Evolutionary conservation across 257 asterid genomes (phyloP).

Genomic region (Primulina eburnea): DNA sequence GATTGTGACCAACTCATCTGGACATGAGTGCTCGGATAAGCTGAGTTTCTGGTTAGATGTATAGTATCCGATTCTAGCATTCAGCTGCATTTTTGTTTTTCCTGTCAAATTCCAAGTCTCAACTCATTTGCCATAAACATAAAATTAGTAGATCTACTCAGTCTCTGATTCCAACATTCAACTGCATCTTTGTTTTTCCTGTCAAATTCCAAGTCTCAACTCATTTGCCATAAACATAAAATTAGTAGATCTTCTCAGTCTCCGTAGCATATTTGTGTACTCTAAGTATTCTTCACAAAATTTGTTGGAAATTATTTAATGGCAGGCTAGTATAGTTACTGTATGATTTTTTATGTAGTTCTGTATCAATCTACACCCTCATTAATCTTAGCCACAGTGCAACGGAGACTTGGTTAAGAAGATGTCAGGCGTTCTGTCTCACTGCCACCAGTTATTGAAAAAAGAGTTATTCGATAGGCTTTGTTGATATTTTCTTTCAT

Average conservation of each 20-base stretch:
- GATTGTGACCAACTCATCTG: not conserved
- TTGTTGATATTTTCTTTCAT: too few species aligned
- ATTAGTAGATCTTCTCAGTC: not conserved
- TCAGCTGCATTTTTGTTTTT: not conserved
- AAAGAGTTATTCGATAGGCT: too few species aligned
- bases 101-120: not conserved
- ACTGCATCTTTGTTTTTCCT: not conserved
- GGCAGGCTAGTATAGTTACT: too few species aligned
- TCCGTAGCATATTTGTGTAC: too few species aligned
- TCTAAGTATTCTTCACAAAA: too few species aligned
- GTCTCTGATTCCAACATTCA: not conserved
- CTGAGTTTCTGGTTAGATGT: slow-evolving; percentile 1
- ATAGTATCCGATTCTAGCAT: not conserved
- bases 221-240: not conserved
- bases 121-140: not conserved
- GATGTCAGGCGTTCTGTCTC: too few species aligned
- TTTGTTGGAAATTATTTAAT: not conserved
- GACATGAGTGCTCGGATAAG: not conserved
- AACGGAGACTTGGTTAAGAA: too few species aligned
- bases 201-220: not conserved
- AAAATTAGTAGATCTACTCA: not conserved
- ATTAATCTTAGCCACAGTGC: too few species aligned
- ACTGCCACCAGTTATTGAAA: too few species aligned
- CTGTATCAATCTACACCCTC: too few species aligned
- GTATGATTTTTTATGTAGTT: too few species aligned